These are phyloP conservation scores for Kondoa subrosea DNA, from an alignment of 768 basidiomycete species.

Conservation along the genomic window DNA sequence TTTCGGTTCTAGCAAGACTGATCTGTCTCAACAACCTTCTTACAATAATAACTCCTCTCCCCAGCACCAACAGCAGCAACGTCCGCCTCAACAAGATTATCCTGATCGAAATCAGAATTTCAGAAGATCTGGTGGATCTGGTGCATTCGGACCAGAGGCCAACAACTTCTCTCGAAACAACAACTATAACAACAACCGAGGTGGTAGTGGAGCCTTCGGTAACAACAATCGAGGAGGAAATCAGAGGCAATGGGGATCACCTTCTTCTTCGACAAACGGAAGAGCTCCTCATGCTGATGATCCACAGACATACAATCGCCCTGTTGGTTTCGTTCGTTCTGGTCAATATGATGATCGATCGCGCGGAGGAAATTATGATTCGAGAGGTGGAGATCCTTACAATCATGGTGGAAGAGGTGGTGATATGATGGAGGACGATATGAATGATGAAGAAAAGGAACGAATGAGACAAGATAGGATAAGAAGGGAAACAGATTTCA, in stretches of 20 bases:
- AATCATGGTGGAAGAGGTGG: not conserved
- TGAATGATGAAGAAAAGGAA: slow-evolving; percentile 19
- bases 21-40: not conserved
- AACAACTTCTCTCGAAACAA: slow-evolving; percentile 5
- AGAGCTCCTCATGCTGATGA: slow-evolving; percentile 35
- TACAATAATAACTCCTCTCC: not conserved
- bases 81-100: not conserved
- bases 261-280: slow-evolving; percentile 32
- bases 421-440: slow-evolving; percentile 1
- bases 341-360: slow-evolving; percentile 17
- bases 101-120: not conserved
- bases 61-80: not conserved
- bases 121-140: not conserved
- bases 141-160: slow-evolving; percentile 11
- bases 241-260: slow-evolving; percentile 42
- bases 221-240: slow-evolving; percentile 54
- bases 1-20: slow-evolving; percentile 4
- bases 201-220: slow-evolving; percentile 58
- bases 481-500: slow-evolving; percentile 39
- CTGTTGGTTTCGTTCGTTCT: slow-evolving; percentile 55
- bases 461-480: slow-evolving; percentile 5
- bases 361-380: slow-evolving; percentile 50
- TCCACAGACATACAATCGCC: slow-evolving; percentile 59
- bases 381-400: not conserved
- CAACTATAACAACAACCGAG: not conserved